Percentiles rank a stretch among this genome's conserved stretches.
phyloP scores from a whole-genome alignment of 116 monocot genomes.

The Dioscorea cayenensis region DNA sequence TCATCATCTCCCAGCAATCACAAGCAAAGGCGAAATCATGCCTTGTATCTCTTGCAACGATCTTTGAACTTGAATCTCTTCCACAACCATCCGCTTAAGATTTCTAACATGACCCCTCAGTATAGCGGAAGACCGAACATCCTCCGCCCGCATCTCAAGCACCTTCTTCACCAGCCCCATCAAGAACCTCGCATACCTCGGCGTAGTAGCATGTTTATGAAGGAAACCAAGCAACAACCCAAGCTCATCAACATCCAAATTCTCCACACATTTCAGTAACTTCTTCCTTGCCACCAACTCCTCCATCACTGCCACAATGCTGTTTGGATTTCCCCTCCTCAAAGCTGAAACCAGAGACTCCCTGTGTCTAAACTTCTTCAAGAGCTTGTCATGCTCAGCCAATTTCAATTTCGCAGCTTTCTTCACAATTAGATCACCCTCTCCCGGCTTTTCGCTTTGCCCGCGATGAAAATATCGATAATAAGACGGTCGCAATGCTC shows the following conservation, averaged over 20 bases:
- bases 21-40: slow-evolving; percentile 81
- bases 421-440: slow-evolving; percentile 52
- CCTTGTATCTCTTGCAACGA: slow-evolving; percentile 83
- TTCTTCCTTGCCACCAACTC: slow-evolving; percentile 87
- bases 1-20: slow-evolving; percentile 75
- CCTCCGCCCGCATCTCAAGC: slow-evolving; percentile 54
- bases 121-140: slow-evolving; percentile 38
- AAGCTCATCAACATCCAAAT: slow-evolving; percentile 67
- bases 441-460: slow-evolving; percentile 51
- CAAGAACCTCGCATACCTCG: slow-evolving; percentile 67
- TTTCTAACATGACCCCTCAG: slow-evolving; percentile 49
- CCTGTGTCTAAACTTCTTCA: slow-evolving; percentile 83
- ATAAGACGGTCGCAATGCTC: slow-evolving; percentile 26
- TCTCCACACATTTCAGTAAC: slow-evolving; percentile 50
- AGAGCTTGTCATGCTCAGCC: slow-evolving; percentile 59
- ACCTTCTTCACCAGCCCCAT: slow-evolving; percentile 68
- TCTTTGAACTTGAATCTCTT: slow-evolving; percentile 69
- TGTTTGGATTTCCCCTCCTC: slow-evolving; percentile 33
- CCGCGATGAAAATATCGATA: slow-evolving; percentile 66
- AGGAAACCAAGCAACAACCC: slow-evolving; percentile 56
- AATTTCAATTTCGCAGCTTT: slow-evolving; percentile 43
- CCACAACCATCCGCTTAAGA: slow-evolving; percentile 55
- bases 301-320: slow-evolving; percentile 67
- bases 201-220: slow-evolving; percentile 53
- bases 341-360: slow-evolving; percentile 64